Evolutionary conservation across 768 basidiomycete genomes (phyloP), one percentile per base, ranked within the genome.

Genomic region (Lyophyllum decastes): DNA sequence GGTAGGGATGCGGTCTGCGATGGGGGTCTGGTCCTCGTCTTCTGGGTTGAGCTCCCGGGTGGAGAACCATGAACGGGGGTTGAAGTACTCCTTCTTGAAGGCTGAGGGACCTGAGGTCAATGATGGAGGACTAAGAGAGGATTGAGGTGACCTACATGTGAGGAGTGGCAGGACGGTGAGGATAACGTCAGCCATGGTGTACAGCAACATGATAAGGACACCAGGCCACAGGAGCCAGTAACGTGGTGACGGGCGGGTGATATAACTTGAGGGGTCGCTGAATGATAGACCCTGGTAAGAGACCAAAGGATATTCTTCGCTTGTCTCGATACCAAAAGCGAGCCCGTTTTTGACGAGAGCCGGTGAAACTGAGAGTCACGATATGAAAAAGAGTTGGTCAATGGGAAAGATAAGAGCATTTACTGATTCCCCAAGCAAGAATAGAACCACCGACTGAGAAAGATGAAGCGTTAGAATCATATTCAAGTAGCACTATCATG

Each of bases 211-310:
- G 70, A 85, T 74, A 47, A 85, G 66, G 57, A 85, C 80, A 67
- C 85, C 84, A 34, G 84, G 84, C 85, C 84, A 85, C 34, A 85
- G 69, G 48, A 86, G 73, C 85, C 84, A 85, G 69, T 85, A 84
- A 27, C 83, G 78, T 14, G 82, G 80, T 21, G 82, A 85, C 1
- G 84, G 82, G 0, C 61, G 60, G 22, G 72, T 69, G 56, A 78
- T 59, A 62, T 80, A 82, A 35, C 63, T 54, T 1, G 69, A 54
- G 10, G 78, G 77, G 53, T 85, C 77, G 1, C 64, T 58, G 68
- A 84, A 81, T 2, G 78, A 79, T 67, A 85, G 70, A 2, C 70
- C 73, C 26, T 65, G 55, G 66, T 82, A 81, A 12, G 78, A 77
- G 19, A 81, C 65, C 45, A 80, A 69, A 58, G 82, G 76, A 64